Evolutionary conservation across 2,329 filamentous ascomycete species (phyloP).

Genomic region (Penicillium oxalicum): DNA sequence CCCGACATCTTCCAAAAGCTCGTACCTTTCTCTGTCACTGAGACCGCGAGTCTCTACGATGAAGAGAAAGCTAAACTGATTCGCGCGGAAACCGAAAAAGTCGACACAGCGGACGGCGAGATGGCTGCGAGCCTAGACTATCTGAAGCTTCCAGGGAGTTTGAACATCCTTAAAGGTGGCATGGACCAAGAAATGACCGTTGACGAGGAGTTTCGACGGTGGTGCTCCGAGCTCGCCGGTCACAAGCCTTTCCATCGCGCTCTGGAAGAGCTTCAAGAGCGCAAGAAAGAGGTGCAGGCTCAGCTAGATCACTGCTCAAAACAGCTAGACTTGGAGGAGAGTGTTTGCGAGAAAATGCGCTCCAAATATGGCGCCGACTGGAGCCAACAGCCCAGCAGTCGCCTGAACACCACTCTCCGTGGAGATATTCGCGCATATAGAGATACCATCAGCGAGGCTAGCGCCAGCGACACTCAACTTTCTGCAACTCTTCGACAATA

Average conservation of each 20-base stretch:
- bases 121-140: slow-evolving; percentile 96
- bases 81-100: slow-evolving; percentile 85
- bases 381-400: slow-evolving; percentile 92
- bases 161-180: slow-evolving; percentile 88
- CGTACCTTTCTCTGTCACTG: slow-evolving; percentile 89
- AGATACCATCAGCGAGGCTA: slow-evolving; percentile 83
- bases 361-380: slow-evolving; percentile 94
- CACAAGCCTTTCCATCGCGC: slow-evolving; percentile 73
- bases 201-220: slow-evolving; percentile 84
- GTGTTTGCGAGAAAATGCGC: slow-evolving; percentile 97
- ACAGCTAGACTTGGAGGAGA: slow-evolving; percentile 93
- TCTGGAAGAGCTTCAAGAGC: slow-evolving; percentile 70
- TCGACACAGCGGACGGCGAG: slow-evolving; percentile 87
- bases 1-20: slow-evolving; percentile 97
- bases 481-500: slow-evolving; percentile 79
- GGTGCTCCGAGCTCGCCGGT: slow-evolving; percentile 88
- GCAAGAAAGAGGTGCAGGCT: slow-evolving; percentile 68
- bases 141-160: slow-evolving; percentile 76
- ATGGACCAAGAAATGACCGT: slow-evolving; percentile 83
- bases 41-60: slow-evolving; percentile 93
- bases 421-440: slow-evolving; percentile 83
- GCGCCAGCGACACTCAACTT: slow-evolving; percentile 76
- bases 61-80: slow-evolving; percentile 97
- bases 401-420: slow-evolving; percentile 79
- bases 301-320: slow-evolving; percentile 75